Percentiles rank a stretch among this genome's conserved stretches.
These are phyloP conservation scores for Mucor irregularis DNA, from an alignment of 371 early-diverging fungal genomes.

Conservation along the genomic window DNA sequence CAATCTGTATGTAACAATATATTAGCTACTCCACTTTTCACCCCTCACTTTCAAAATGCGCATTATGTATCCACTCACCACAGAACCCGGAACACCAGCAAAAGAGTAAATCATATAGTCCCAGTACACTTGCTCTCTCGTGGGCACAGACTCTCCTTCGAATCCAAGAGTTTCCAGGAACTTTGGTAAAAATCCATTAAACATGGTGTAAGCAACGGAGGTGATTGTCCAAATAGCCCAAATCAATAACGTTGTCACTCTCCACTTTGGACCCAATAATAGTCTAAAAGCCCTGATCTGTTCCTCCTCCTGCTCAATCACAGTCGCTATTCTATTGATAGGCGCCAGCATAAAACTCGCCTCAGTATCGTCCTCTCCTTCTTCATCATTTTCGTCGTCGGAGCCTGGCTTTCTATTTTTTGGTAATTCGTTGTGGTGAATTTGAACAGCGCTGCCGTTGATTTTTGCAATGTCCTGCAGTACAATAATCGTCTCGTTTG, in stretches of 20 bases:
- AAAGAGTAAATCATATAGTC: slow-evolving; percentile 77
- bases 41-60: too few species aligned
- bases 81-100: slow-evolving; percentile 82
- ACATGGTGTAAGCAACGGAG: slow-evolving; percentile 81
- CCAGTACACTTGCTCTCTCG: slow-evolving; percentile 67
- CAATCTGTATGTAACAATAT: slow-evolving; percentile 44
- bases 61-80: too few species aligned
- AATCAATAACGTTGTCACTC: slow-evolving; percentile 66
- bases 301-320: slow-evolving; percentile 3
- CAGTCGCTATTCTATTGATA: not conserved
- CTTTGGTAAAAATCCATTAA: slow-evolving; percentile 82
- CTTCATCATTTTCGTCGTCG: not conserved
- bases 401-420: not conserved
- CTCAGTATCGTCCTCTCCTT: slow-evolving; percentile 8
- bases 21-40: not conserved
- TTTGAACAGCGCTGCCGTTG: slow-evolving; percentile 56
- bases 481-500: slow-evolving; percentile 73
- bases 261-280: slow-evolving; percentile 53
- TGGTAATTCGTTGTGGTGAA: slow-evolving; percentile 32
- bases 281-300: slow-evolving; percentile 18
- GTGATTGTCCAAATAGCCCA: slow-evolving; percentile 84
- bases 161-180: slow-evolving; percentile 64
- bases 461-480: slow-evolving; percentile 72
- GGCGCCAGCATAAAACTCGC: not conserved
- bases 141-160: slow-evolving; percentile 34